phyloP scores from a whole-genome alignment of 805 yeast species.

The Suhomyces vadensis region DNA sequence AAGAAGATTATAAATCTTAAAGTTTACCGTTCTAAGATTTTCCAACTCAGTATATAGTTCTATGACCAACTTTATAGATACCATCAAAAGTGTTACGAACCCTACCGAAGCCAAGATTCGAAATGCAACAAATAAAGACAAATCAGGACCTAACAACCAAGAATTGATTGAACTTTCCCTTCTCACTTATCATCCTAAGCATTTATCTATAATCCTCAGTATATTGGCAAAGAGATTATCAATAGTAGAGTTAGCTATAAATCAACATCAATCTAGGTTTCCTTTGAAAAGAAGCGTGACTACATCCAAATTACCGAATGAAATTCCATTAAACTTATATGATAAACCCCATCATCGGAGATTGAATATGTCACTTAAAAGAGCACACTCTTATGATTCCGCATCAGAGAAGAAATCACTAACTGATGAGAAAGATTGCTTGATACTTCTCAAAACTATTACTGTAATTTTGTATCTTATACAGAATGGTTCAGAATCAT shows the following conservation, averaged over 20 bases:
- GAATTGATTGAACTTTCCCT: conserved; percentile 54
- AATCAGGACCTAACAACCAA: conserved; percentile 56
- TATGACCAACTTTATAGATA: conserved; percentile 7
- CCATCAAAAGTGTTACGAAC: conserved; percentile 11
- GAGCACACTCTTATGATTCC: neutral
- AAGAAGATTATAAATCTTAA: too few relatives aligned
- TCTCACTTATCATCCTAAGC: conserved; percentile 42
- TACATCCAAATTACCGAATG: neutral
- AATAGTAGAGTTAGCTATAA: conserved; percentile 13
- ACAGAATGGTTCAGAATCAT: conserved; percentile 54
- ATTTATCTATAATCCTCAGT: conserved; percentile 39
- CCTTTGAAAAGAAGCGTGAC: neutral
- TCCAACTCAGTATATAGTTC: too few relatives aligned
- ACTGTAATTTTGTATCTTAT: conserved; percentile 53
- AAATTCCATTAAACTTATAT: too few relatives aligned
- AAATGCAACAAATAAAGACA: conserved; percentile 52
- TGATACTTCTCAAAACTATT: conserved; percentile 45
- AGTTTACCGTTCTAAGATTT: too few relatives aligned
- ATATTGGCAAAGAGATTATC: conserved; percentile 44
- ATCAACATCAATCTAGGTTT: neutral
- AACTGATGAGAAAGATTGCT: conserved; percentile 2
- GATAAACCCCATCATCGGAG: neutral
- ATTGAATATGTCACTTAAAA: neutral
- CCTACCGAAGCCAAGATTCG: conserved; percentile 19
- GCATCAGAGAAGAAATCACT: neutral